These are phyloP conservation scores for Fusarium miscanthi DNA, from an alignment of 2,329 filamentous ascomycete genomes.

Conservation along the genomic window DNA sequence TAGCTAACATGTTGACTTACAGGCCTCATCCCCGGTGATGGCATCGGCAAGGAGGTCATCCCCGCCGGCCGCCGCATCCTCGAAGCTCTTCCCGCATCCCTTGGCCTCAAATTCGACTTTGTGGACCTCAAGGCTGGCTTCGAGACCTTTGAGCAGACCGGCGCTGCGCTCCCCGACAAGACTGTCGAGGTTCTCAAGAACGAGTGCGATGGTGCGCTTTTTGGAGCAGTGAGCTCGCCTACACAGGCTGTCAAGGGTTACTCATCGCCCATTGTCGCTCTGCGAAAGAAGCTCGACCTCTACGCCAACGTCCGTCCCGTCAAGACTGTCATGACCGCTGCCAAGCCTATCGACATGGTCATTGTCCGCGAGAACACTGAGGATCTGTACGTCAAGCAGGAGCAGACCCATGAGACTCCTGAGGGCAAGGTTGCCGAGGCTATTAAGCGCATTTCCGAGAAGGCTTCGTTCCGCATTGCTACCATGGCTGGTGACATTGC, in stretches of 20 bases:
- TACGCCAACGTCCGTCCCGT: constrained; percentile 98
- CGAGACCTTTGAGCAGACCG: constrained; percentile 91
- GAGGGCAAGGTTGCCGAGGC: constrained; percentile 92
- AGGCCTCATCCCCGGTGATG: constrained; percentile 98
- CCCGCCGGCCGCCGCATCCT: constrained; percentile 91
- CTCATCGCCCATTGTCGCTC: constrained; percentile 94
- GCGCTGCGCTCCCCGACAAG: constrained; percentile 86
- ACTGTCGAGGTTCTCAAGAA: constrained; percentile 89
- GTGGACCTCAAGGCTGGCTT: constrained; percentile 93
- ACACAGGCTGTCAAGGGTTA: constrained; percentile 92
- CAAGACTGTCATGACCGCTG: constrained; percentile 77
- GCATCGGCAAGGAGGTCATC: constrained; percentile 98
- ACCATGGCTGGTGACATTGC: constrained; percentile 96
- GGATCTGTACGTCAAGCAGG: constrained; percentile 97
- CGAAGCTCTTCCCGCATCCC: constrained; percentile 90
- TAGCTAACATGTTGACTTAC: constrained; percentile 6
- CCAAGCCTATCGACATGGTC: constrained; percentile 88
- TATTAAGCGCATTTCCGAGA: constrained; percentile 95
- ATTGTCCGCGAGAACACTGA: constrained; percentile 99
- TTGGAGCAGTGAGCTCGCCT: constrained; percentile 94
- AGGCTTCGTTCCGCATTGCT: constrained; percentile 86
- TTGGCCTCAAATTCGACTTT: constrained; percentile 94
- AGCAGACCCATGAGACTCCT: constrained; percentile 80
- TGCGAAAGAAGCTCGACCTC: constrained; percentile 93
- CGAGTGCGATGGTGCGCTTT: constrained; percentile 95